Conservation (phyloP, 352 stramenopile genomes). For the Phytophthora boehmeriae region DNA sequence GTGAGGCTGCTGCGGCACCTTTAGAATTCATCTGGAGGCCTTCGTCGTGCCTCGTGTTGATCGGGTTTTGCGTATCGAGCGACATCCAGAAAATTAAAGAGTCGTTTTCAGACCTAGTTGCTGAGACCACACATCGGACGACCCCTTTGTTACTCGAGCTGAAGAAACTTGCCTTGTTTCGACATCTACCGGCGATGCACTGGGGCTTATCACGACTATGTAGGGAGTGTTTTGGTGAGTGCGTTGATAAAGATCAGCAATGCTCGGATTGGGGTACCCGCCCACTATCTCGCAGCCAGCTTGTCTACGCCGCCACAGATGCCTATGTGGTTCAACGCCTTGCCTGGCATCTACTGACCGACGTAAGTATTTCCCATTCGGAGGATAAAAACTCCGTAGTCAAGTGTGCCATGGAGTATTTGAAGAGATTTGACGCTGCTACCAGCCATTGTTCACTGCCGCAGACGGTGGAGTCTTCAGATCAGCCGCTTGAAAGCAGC, state of each 20-base stretch:
- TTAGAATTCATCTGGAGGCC: conserved; percentile 48
- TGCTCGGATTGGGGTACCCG: conserved; percentile 64
- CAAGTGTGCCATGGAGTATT: conserved; percentile 10
- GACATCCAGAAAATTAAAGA: conserved; percentile 56
- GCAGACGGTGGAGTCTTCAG: conserved; percentile 9
- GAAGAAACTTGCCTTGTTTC: conserved; percentile 55
- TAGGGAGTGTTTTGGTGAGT: conserved; percentile 38
- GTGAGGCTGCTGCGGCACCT: conserved; percentile 33
- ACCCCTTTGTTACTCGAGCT: conserved; percentile 50
- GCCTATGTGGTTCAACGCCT: conserved; percentile 54
- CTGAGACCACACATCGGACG: neutral
- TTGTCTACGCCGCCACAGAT: conserved; percentile 65
- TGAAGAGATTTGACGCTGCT: conserved; percentile 20
- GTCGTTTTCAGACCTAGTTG: conserved; percentile 49
- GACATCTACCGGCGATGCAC: conserved; percentile 47
- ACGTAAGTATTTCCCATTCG: conserved; percentile 28
- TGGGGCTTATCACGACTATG: conserved; percentile 65
- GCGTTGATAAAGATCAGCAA: conserved; percentile 66
- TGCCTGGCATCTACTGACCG: conserved; percentile 48
- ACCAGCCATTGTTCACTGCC: conserved; percentile 6
- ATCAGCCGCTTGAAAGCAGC: conserved; percentile 30
- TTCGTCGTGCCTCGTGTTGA: conserved; percentile 38
- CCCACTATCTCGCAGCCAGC: conserved; percentile 44
- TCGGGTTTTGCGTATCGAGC: conserved; percentile 62
- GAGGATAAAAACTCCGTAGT: conserved; percentile 7